These are phyloP conservation scores for Arxiozyma bovina DNA, from an alignment of 1,139 yeast species.

Conservation along the genomic window DNA sequence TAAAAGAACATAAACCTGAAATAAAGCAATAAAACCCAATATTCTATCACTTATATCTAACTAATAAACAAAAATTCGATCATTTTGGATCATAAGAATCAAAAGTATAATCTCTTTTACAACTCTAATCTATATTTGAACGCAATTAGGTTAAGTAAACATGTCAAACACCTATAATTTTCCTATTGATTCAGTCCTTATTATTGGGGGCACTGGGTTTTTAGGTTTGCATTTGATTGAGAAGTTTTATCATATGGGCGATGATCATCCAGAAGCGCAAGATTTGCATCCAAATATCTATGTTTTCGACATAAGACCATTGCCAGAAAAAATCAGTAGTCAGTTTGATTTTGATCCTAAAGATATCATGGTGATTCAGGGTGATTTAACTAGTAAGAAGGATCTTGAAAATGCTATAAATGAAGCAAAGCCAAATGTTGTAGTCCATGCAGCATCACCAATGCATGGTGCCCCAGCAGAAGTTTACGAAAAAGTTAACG, in stretches of 20 bases:
- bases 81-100: background rate
- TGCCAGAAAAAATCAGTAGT: slow-evolving; percentile 59
- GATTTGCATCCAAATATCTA: slow-evolving; percentile 47
- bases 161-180: background rate
- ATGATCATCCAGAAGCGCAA: slow-evolving; percentile 32
- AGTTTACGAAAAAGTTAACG: slow-evolving; percentile 82
- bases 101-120: too few species aligned
- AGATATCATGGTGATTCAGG: slow-evolving; percentile 55
- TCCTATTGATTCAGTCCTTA: slow-evolving; percentile 11
- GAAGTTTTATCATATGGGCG: slow-evolving; percentile 60
- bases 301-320: slow-evolving; percentile 84
- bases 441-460: slow-evolving; percentile 96
- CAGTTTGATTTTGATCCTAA: slow-evolving; percentile 65
- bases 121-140: background rate
- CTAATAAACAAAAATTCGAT: background rate
- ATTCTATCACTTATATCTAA: background rate
- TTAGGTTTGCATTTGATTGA: slow-evolving; percentile 86
- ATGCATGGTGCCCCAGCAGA: slow-evolving; percentile 77
- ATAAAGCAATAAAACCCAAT: too few species aligned
- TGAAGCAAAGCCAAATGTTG: slow-evolving; percentile 55
- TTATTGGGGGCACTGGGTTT: slow-evolving; percentile 93
- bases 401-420: slow-evolving; percentile 62
- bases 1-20: background rate
- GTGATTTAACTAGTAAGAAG: slow-evolving; percentile 70
- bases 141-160: background rate